Evolutionary conservation across 345 rosid species (phyloP).

Genomic region (Gossypium anomalum): DNA sequence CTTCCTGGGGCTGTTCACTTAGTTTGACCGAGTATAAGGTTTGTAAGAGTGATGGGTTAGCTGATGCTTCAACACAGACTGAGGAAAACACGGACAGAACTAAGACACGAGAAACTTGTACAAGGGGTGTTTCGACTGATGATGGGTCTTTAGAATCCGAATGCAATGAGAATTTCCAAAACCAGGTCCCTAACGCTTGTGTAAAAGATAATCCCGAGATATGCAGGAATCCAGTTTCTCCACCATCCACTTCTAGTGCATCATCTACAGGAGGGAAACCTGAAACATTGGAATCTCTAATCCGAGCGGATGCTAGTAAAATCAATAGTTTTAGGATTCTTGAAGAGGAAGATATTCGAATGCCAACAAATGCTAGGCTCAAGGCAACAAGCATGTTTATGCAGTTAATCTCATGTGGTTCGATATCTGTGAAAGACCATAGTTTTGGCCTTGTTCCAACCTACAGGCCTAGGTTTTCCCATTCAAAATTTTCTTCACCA

Average conservation of each 20-base stretch:
- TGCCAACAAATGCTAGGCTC: constrained; percentile 55
- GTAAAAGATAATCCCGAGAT: constrained; percentile 44
- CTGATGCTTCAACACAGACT: constrained; percentile 93
- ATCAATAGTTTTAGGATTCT: constrained; percentile 88
- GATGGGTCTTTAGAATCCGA: constrained; percentile 51
- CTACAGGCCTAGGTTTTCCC: constrained; percentile 65
- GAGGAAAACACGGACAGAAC: constrained; percentile 50
- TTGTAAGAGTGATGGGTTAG: constrained; percentile 58
- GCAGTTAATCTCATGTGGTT: constrained; percentile 96
- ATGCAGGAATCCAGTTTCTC: constrained; percentile 56
- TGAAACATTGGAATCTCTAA: constrained; percentile 85
- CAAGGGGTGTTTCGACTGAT: constrained; percentile 89
- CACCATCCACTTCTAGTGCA: constrained; percentile 55
- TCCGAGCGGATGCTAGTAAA: constrained; percentile 82
- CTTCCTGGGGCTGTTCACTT: constrained; percentile 57
- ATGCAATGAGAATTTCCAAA: constrained; percentile 27
- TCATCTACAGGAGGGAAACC: constrained; percentile 71
- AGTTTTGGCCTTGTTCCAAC: constrained; percentile 81
- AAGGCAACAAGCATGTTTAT: constrained; percentile 73
- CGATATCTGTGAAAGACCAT: constrained; percentile 88
- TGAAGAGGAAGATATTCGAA: constrained; percentile 68
- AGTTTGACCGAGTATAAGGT: constrained; percentile 82
- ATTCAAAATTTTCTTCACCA: constrained; percentile 64
- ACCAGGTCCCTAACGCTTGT: constrained; percentile 25
- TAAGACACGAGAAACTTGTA: constrained; percentile 57